Evolutionary conservation across 202 grass and related monocot genomes (phyloP), one percentile per base, ranked within the genome.

Genomic region (Bolboschoenoplectus hybrid): DNA sequence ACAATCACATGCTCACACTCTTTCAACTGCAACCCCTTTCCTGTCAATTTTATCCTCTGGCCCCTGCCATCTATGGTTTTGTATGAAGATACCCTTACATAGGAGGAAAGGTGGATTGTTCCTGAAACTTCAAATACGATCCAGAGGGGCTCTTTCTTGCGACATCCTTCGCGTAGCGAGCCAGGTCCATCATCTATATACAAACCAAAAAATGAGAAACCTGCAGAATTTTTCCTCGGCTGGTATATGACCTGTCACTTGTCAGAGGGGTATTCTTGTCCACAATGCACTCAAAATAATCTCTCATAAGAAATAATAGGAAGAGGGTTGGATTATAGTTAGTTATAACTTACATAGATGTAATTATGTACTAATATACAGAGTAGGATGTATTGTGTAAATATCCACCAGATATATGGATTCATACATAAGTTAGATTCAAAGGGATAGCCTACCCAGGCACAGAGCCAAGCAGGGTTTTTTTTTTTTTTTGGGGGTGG

Each of bases 61-160:
- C 96, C 96, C 75, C 91, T 86, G 1, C 90, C 91, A 58, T 98
- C 93, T 12, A 98, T 65, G 6, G 93, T 98, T 82, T 89, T 96
- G 85, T 90, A 84, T 1, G 91, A 94, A 2, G 93, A 91, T 7
- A 98, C 93, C 43, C 81, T 88, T 50, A 95, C 38, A 50, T 63
- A 85, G 0, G 85, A 76, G 5, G 71, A 53, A 44, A 98, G 90
- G 6, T 11, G 74, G 79, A 98, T 95, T 10, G 89, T 94, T 43
- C 93, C 93, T 17, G 96, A 98, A 76, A 94, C 86, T 85, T 95
- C 91, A 79, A 98, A 98, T 9, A 95, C 87, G 26, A 98, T 94
- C 96, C 96, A 95, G 8, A 98, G 89, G 2, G 93, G 90, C 44
- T 89, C 87, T 0, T 44, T 82, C 26, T 76, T 55, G 0, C 89